Conservation (phyloP, 169 alveolate genomes). For the Fabrea salina region DNA sequence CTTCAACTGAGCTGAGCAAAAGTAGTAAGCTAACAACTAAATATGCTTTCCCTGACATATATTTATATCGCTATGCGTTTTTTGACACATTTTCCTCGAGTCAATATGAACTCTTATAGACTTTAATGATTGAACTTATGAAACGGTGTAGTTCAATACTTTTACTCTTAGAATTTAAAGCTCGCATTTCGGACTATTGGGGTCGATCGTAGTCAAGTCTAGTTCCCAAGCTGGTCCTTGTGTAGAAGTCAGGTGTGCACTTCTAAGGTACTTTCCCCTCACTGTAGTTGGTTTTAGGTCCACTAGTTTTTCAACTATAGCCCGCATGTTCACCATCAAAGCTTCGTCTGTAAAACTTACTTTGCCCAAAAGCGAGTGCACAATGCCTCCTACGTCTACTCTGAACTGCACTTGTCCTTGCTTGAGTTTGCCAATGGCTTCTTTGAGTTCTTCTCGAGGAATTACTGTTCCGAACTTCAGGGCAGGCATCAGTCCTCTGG, state of each 20-base stretch:
- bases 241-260: constrained; percentile 2
- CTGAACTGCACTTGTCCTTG: constrained; percentile 53
- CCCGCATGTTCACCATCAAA: constrained; percentile 34
- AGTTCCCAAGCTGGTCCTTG: constrained; percentile 4
- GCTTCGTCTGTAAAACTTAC: constrained; percentile 32
- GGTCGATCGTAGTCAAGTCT: not conserved
- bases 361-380: constrained; percentile 44
- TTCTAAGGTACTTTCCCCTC: not conserved
- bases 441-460: constrained; percentile 29
- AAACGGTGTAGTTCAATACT: too few species aligned
- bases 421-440: constrained; percentile 38
- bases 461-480: constrained; percentile 58
- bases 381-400: constrained; percentile 30
- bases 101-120: too few species aligned
- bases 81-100: too few species aligned
- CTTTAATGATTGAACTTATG: too few species aligned
- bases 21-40: too few species aligned
- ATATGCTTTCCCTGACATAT: too few species aligned
- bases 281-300: not conserved
- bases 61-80: too few species aligned
- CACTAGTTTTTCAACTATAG: constrained; percentile 3
- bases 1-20: too few species aligned
- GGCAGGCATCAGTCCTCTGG: constrained; percentile 74
- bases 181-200: not conserved
- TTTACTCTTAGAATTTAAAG: too few species aligned